A percentile compares a stretch with the other conserved stretches of the same genome.
Conservation (phyloP, 108 stramenopile species). For the Cyclotella distinguenda region DNA sequence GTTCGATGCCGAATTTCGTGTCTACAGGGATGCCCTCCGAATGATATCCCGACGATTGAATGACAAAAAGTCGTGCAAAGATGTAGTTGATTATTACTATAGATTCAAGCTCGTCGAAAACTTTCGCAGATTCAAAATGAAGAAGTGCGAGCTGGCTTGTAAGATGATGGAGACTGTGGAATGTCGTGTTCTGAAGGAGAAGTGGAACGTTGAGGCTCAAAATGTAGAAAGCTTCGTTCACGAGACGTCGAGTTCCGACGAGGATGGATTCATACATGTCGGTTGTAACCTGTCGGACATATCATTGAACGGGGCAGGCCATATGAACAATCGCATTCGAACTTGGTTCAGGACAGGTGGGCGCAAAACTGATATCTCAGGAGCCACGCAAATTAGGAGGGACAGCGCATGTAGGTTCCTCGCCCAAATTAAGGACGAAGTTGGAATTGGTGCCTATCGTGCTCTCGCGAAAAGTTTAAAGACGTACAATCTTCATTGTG, state of each 20-base stretch:
- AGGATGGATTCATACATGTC: conserved; percentile 16
- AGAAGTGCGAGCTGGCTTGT: conserved; percentile 77
- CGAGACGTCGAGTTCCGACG: conserved; percentile 29
- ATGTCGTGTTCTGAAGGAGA: conserved; percentile 50
- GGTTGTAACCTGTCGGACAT: not conserved
- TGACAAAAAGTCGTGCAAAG: conserved; percentile 54
- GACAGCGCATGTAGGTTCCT: conserved; percentile 57
- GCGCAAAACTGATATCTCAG: conserved; percentile 44
- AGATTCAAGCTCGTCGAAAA: conserved; percentile 89
- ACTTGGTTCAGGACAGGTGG: conserved; percentile 54
- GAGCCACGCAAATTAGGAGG: conserved; percentile 53
- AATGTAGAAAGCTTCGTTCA: conserved; percentile 18
- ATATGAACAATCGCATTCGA: conserved; percentile 31
- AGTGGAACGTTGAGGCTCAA: conserved; percentile 24
- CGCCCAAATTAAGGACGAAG: conserved; percentile 46
- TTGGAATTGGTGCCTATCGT: conserved; percentile 58
- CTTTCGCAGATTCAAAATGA: conserved; percentile 74
- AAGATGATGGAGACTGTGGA: conserved; percentile 81
- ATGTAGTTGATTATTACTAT: conserved; percentile 85
- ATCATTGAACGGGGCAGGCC: conserved; percentile 4
- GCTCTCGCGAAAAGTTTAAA: conserved; percentile 44
- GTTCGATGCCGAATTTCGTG: conserved; percentile 70
- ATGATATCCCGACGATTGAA: conserved; percentile 61
- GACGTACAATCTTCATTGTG: conserved; percentile 42
- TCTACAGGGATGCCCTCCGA: conserved; percentile 68